These are phyloP conservation scores for Hyphopichia pseudoburtonii DNA, from an alignment of 1,139 yeast species.

Conservation along the genomic window DNA sequence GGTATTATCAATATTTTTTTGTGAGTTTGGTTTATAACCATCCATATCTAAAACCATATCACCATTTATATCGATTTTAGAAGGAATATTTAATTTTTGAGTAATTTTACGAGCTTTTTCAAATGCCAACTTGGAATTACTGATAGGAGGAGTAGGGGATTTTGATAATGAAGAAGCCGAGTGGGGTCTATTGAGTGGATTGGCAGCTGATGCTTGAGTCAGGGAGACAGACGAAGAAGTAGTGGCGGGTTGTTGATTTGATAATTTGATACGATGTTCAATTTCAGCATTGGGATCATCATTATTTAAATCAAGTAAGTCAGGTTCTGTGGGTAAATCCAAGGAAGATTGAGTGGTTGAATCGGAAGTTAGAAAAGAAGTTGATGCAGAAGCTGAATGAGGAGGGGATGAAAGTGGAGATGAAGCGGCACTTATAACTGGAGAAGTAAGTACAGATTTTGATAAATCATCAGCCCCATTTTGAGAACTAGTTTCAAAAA, in stretches of 20 bases:
- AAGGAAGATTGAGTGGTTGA: conserved; percentile 9
- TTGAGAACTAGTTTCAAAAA: conserved; percentile 73
- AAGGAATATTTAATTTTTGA: conserved; percentile 77
- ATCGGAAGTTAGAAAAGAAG: conserved; percentile 2
- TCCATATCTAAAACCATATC: conserved; percentile 92
- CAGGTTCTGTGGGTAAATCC: conserved; percentile 23
- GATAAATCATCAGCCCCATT: conserved; percentile 65
- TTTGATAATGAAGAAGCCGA: conserved; percentile 14
- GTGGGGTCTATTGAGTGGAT: no score
- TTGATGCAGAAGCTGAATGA: conserved; percentile 15
- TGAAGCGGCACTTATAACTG: conserved; percentile 78
- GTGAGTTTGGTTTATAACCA: conserved; percentile 88
- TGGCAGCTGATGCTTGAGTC: no score
- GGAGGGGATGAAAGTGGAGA: conserved; percentile 63
- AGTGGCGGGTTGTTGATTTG: background rate
- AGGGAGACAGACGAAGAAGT: conserved; percentile 17
- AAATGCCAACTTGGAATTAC: conserved; percentile 46
- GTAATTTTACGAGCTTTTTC: conserved; percentile 72
- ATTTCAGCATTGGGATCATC: conserved; percentile 17
- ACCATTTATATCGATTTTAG: conserved; percentile 86
- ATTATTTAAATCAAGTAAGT: conserved; percentile 33
- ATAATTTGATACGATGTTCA: conserved; percentile 25
- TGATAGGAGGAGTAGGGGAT: conserved; percentile 22
- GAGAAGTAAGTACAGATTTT: conserved; percentile 80
- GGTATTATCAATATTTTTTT: conserved; percentile 64